Evolutionary conservation across 768 basidiomycete genomes (phyloP), one percentile per base, ranked within the genome.

Genomic region (Mycena alexandri): DNA sequence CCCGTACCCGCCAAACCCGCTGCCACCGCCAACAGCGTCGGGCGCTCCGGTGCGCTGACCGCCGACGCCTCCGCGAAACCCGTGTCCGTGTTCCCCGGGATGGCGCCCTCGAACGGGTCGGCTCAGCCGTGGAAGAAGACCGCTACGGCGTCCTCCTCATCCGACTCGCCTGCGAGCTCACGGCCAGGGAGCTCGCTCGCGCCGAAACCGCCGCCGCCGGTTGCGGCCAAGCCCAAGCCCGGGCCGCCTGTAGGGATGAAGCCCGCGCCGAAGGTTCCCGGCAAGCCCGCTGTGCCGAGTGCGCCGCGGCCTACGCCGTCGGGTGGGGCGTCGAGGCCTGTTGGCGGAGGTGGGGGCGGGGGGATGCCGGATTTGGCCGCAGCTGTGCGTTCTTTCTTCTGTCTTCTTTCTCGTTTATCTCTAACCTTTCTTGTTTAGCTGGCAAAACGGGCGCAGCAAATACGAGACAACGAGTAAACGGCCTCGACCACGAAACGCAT

Each of bases 81-180:
- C 0, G 83, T 93, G 3, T 86, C 93, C 5, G 93, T 94, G 8
- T 94, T 95, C 78, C 93, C 93, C 3, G 92, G 93, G 0, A 89
- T 93, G 85, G 84, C 76, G 5, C 77, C 88, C 5, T 79, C 85
- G 7, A 93, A 93, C 75, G 93, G 93, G 1, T 86, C 90, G 5
- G 83, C 88, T 8, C 76, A 90, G 2, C 91, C 93, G 3, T 93
- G 93, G 92, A 93, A 91, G 82, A 92, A 87, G 75, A 62, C 83
- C 1, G 61, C 80, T 4, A 71, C 82, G 12, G 67, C 76, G 25
- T 76, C 77, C 38, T 79, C 82, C 12, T 48, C 71, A 11, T 78
- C 80, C 29, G 75, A 76, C 14, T 81, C 86, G 1, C 84, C 85
- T 13, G 77, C 77, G 5, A 79, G 56, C 67, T 90, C 90, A 6